phyloP scores from a whole-genome alignment of 768 basidiomycete species.

The Lactarius tabidus region DNA sequence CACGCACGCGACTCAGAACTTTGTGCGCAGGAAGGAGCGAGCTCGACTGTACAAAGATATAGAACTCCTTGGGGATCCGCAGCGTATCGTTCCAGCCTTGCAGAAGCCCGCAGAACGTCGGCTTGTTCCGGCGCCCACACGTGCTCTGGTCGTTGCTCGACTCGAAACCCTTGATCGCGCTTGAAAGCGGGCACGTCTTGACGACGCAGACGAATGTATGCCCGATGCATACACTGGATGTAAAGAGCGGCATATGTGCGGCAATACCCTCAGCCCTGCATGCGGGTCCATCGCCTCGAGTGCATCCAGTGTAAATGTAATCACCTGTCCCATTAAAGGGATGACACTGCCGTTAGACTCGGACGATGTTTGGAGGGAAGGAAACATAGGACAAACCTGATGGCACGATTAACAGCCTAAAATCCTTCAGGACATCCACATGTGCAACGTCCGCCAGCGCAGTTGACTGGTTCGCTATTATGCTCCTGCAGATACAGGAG shows the following conservation, averaged over 20 bases:
- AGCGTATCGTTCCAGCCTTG: constrained; percentile 95
- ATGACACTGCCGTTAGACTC: not conserved
- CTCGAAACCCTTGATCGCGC: constrained; percentile 96
- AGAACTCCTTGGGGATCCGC: constrained; percentile 96
- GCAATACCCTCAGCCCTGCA: constrained; percentile 90
- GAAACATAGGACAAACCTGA: constrained; percentile 54
- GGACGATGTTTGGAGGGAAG: too few species aligned
- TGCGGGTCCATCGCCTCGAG: constrained; percentile 87
- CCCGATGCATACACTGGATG: constrained; percentile 88
- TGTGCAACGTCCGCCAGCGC: constrained; percentile 85
- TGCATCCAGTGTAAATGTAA: constrained; percentile 93
- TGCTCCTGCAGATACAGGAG: constrained; percentile 80
- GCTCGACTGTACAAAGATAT: constrained; percentile 95
- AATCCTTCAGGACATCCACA: constrained; percentile 95
- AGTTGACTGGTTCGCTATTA: constrained; percentile 42
- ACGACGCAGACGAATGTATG: constrained; percentile 93
- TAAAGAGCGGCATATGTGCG: constrained; percentile 96
- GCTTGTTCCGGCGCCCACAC: constrained; percentile 73
- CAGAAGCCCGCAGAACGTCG: constrained; percentile 90
- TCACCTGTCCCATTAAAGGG: constrained; percentile 79
- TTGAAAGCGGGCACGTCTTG: constrained; percentile 91
- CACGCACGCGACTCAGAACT: constrained; percentile 94
- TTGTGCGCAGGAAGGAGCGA: constrained; percentile 95
- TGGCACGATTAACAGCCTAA: constrained; percentile 92
- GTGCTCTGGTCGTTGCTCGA: constrained; percentile 90